Conservation (phyloP, 2,329 filamentous ascomycete genomes). For the Rhynchosporium secalis region DNA sequence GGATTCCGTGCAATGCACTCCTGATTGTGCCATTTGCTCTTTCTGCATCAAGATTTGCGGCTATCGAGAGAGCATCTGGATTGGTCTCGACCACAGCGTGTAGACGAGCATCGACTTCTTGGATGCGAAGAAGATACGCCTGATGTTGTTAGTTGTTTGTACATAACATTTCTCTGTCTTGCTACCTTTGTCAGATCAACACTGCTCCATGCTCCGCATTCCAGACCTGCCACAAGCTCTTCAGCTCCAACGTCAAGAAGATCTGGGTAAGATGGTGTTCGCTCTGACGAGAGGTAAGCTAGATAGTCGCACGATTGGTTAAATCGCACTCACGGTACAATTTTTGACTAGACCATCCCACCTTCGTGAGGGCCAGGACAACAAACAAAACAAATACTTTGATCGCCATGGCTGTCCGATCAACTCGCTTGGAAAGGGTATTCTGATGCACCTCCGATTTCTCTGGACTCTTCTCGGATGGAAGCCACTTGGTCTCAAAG, state of each 20-base stretch:
- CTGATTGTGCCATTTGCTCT: conserved; percentile 32
- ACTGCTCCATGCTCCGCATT: conserved; percentile 53
- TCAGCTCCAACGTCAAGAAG: conserved; percentile 54
- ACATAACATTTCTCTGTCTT: conserved; percentile 40
- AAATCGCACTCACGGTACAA: background rate
- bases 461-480: background rate
- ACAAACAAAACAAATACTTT: conserved; percentile 6
- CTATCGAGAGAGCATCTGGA: conserved; percentile 38
- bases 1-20: conserved; percentile 55
- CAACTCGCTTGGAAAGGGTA: background rate
- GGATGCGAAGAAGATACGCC: conserved; percentile 34
- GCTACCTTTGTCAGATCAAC: conserved; percentile 55
- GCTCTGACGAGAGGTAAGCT: conserved; percentile 6
- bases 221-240: conserved; percentile 51
- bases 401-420: conserved; percentile 9
- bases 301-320: background rate
- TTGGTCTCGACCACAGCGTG: conserved; percentile 38
- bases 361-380: conserved; percentile 10
- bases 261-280: conserved; percentile 34
- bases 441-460: background rate
- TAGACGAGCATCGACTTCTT: conserved; percentile 32
- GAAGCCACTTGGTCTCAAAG: background rate
- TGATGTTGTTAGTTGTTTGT: conserved; percentile 13
- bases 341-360: conserved; percentile 3
- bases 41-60: conserved; percentile 36